Conservation (phyloP, 2,329 filamentous ascomycete species). For the Lasiodiplodia sp. region DNA sequence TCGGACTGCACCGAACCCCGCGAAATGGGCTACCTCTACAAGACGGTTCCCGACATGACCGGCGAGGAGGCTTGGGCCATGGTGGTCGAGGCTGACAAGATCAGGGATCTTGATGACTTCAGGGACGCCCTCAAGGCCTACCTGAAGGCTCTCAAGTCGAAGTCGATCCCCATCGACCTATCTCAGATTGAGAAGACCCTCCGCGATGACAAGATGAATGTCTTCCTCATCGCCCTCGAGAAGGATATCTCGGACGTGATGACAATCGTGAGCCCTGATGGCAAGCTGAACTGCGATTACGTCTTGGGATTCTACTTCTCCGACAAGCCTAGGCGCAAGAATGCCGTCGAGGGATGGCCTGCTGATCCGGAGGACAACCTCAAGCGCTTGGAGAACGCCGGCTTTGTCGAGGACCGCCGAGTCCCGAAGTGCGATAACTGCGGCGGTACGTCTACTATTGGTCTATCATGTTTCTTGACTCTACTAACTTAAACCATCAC, state of each 20-base stretch:
- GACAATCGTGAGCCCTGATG: slow-evolving; percentile 61
- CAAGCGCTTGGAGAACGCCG: slow-evolving; percentile 69
- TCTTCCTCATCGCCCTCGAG: slow-evolving; percentile 62
- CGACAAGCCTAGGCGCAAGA: slow-evolving; percentile 59
- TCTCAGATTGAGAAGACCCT: slow-evolving; percentile 59
- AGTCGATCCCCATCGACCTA: slow-evolving; percentile 48
- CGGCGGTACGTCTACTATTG: slow-evolving; percentile 41
- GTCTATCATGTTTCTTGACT: background rate
- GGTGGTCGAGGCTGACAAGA: slow-evolving; percentile 57
- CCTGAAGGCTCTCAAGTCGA: slow-evolving; percentile 47
- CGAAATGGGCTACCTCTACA: slow-evolving; percentile 39
- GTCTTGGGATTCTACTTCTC: slow-evolving; percentile 69
- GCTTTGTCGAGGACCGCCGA: slow-evolving; percentile 67
- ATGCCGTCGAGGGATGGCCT: slow-evolving; percentile 68
- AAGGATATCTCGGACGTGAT: slow-evolving; percentile 52
- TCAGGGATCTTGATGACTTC: slow-evolving; percentile 60
- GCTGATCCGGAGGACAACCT: slow-evolving; percentile 66
- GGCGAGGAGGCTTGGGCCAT: slow-evolving; percentile 59
- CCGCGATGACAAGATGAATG: slow-evolving; percentile 54
- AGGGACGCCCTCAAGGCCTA: slow-evolving; percentile 60
- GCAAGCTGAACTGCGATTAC: slow-evolving; percentile 68
- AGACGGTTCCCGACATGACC: slow-evolving; percentile 54
- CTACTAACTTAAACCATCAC: slow-evolving; percentile 3
- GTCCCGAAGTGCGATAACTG: slow-evolving; percentile 71
- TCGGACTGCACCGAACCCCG: slow-evolving; percentile 56